Evolutionary conservation across 2,329 filamentous ascomycete species (phyloP), one percentile per base, ranked within the genome.

Genomic region (Diaporthe destruens): DNA sequence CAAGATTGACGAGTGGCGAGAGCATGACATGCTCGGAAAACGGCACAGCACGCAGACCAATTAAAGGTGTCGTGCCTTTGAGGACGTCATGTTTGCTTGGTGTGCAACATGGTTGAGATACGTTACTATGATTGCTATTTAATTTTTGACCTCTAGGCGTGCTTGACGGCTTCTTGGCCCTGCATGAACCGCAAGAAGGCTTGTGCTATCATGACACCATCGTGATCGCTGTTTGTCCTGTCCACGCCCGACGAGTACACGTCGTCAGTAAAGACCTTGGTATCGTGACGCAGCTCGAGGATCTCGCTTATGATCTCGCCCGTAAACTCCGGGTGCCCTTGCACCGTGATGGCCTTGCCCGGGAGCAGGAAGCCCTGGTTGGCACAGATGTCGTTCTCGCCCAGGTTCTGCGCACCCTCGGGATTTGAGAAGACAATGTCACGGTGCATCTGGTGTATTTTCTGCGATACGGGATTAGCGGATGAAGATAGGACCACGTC

Each of bases 321-420:
- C 5, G 87, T 93, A 80, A 96, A 96, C 81, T 98, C 95, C 0
- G 94, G 95, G 81, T 97, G 94, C 7, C 94, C 94, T 84, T 98
- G 94, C 1, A 97, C 89, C 0, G 93, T 91, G 74, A 97, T 91
- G 74, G 93, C 85, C 47, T 87, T 87, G 54, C 87, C 85, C 11
- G 91, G 88, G 25, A 86, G 82, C 79, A 96, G 93, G 88, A 97
- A 94, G 74, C 91, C 93, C 81, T 97, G 94, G n/a, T 94, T 90
- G 12, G 86, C 83, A 83, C 94, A 97, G 57, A 86, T 82, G 4
- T 87, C 86, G 2, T 92, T 93, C 53, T 86, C 87, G 2, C 90
- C 94, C 2, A 97, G 85, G 2, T 85, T 82, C 71, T 91, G 85
- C 2, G 92, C 88, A 69, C 87, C 89, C 7, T 85, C 78, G 0